phyloP scores from a whole-genome alignment of 2,329 filamentous ascomycete genomes.

The Cladosporium sp. region DNA sequence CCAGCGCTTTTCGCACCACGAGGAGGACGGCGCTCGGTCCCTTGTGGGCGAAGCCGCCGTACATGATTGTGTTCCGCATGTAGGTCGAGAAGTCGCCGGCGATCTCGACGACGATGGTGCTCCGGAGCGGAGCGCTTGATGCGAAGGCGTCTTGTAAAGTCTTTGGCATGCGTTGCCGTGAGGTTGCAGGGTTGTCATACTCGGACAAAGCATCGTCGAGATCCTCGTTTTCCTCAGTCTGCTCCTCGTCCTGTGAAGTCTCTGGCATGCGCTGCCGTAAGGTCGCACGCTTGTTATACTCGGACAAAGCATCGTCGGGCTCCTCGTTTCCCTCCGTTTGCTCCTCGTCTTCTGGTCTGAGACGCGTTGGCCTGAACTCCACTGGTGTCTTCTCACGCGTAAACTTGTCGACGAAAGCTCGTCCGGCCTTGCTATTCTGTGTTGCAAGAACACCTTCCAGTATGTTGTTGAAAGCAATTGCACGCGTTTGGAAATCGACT shows the following conservation, averaged over 20 bases:
- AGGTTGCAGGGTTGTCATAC: not conserved
- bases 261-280: not conserved
- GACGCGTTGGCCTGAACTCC: not conserved
- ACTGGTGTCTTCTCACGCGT: too few species aligned
- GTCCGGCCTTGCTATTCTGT: slow-evolving; percentile 46
- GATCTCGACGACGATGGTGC: not conserved
- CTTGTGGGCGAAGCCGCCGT: not conserved
- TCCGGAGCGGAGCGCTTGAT: not conserved
- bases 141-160: not conserved
- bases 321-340: not conserved
- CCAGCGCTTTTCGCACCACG: not conserved
- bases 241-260: not conserved
- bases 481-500: not conserved
- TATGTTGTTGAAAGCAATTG: slow-evolving; percentile 45
- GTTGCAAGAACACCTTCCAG: slow-evolving; percentile 52
- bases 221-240: not conserved
- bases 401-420: slow-evolving; percentile 41
- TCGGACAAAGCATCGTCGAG: not conserved
- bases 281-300: not conserved
- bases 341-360: not conserved
- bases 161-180: not conserved
- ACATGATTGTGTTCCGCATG: not conserved
- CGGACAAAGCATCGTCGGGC: not conserved
- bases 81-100: not conserved
- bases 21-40: not conserved